phyloP scores from a whole-genome alignment of 2,329 filamentous ascomycete species.

The Claviceps sp. region DNA sequence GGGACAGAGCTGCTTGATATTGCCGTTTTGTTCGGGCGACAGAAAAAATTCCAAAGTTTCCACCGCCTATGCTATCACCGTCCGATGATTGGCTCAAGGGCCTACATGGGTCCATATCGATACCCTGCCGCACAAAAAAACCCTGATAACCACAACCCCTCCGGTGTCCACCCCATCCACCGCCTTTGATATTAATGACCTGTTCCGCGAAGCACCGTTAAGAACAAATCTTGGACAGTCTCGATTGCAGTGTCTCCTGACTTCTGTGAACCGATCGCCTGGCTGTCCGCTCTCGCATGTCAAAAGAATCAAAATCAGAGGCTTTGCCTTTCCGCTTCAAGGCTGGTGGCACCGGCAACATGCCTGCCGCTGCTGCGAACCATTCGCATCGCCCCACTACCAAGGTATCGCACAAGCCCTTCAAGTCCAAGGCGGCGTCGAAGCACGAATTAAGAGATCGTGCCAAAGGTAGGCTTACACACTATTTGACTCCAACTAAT shows the following conservation, averaged over 20 bases:
- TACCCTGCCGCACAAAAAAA: conserved; percentile 23
- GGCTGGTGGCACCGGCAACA: conserved; percentile 58
- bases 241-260: neutral
- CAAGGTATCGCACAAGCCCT: conserved; percentile 76
- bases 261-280: neutral
- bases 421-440: conserved; percentile 82
- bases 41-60: conserved; percentile 20
- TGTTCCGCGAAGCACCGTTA: neutral
- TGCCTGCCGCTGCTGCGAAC: conserved; percentile 52
- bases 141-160: conserved; percentile 26
- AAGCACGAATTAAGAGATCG: conserved; percentile 78
- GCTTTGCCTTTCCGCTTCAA: conserved; percentile 80
- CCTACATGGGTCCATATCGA: conserved; percentile 9
- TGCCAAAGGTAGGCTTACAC: conserved; percentile 53
- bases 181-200: conserved; percentile 8
- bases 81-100: conserved; percentile 12
- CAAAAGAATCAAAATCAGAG: conserved; percentile 38
- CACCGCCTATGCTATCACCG: conserved; percentile 18
- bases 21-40: neutral
- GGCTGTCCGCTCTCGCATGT: neutral
- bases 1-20: neutral
- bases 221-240: neutral
- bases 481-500: neutral
- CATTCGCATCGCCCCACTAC: conserved; percentile 91
- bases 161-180: conserved; percentile 13